phyloP scores from a whole-genome alignment of 2,329 filamentous ascomycete genomes.

The Volutella citrinella region DNA sequence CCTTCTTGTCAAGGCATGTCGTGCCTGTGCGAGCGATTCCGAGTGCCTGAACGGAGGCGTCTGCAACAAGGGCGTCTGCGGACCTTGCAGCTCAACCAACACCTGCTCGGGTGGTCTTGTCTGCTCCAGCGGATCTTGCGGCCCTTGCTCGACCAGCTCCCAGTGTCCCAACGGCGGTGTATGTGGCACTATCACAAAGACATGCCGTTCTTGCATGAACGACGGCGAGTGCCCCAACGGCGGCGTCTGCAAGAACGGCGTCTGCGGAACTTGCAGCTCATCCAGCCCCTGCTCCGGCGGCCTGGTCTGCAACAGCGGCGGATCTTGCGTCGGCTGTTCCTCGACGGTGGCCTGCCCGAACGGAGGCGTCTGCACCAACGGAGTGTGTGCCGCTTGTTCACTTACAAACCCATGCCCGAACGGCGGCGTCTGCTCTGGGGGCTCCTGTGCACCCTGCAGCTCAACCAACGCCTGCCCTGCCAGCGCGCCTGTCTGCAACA shows the following conservation, averaged over 20 bases:
- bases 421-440: conserved; percentile 1
- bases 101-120: conserved; percentile 9
- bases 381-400: not conserved
- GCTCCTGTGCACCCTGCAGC: not conserved
- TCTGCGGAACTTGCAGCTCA: not conserved
- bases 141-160: conserved; percentile 2
- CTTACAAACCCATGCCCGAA: conserved; percentile 1
- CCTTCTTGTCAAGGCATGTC: conserved; percentile 2
- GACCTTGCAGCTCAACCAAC: conserved; percentile 1
- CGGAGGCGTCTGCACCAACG: not conserved
- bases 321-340: no score
- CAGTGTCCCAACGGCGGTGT: conserved; percentile 7
- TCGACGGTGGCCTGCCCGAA: not conserved
- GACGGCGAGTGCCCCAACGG: conserved; percentile 5
- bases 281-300: not conserved
- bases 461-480: not conserved
- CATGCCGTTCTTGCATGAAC: conserved; percentile 5
- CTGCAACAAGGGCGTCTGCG: conserved; percentile 6
- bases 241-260: conserved; percentile 5
- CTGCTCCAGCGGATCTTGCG: conserved; percentile 6
- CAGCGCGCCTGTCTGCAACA: conserved; percentile 2
- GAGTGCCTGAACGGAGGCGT: conserved; percentile 7
- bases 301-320: not conserved
- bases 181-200: conserved; percentile 2
- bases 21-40: conserved; percentile 2